Base-by-base conservation (phyloP, 352 stramenopile species). In the Phytophthora multivora region DNA sequence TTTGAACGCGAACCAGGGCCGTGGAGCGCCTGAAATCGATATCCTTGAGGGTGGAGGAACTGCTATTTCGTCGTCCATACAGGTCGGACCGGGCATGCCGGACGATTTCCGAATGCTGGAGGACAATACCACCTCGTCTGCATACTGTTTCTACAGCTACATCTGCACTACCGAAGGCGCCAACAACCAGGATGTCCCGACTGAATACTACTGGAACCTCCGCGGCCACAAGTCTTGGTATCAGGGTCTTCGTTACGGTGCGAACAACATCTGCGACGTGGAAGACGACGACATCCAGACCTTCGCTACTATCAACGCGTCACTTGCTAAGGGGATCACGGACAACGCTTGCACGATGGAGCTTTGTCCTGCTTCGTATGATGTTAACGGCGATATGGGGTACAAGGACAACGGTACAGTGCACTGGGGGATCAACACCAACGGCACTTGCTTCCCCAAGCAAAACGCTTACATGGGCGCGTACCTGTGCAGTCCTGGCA, bases 1-100 rank as follows among this genome's bases (percentile, higher is more conserved):
- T 0, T 54, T 99, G 68, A 86, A 98, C 77, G 62, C 84, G 0
- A 82, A 91, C 28, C 67, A 87, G 42, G 96, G 96, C 9, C 83
- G 96, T 15, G 96, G 96, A 25, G 90, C 93, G 33, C 95, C 96
- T 0, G 96, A 99, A 69, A 98, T 99, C 64, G 94, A 98, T 78
- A 77, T 98, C 26, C 77, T 98, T 8, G 96, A 97, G 94, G 85
- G 89, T 63, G 70, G 65, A 1, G 79, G 92, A 25, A 75, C 63
- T 0, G 76, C 82, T 6, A 86, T 97, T 58, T 98, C 90, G 21
- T 90, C 88, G 43, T 97, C 92, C n/a, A 84, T 97, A 8, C 95
- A 98, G 60, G 63, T 98, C n/a, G 46, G 75, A 2, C 86, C 84
- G 0, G 88, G 84, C 0, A 89, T 89, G 72, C 71, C 82, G 0